Percentiles rank a stretch among this genome's conserved stretches.
These are phyloP conservation scores for Carallia brachiata DNA, from an alignment of 345 rosid genomes.

Conservation along the genomic window DNA sequence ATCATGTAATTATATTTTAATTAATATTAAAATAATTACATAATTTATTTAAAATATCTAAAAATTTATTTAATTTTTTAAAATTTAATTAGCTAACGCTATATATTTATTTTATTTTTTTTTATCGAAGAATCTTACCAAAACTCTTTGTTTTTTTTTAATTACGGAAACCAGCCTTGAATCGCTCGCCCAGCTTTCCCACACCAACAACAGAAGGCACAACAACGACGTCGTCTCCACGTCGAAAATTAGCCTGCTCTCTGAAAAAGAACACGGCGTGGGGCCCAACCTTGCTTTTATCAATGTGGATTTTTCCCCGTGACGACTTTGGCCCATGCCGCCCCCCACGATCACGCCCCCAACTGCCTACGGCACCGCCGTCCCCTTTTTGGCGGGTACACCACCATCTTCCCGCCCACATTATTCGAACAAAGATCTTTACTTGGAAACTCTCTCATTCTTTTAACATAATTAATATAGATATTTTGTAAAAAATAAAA, in stretches of 20 bases:
- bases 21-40: too few relatives aligned
- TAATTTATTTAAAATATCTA: too few relatives aligned
- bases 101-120: too few relatives aligned
- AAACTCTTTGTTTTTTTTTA: too few relatives aligned
- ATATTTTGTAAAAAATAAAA: too few relatives aligned
- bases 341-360: neutral
- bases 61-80: too few relatives aligned
- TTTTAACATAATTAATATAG: too few relatives aligned
- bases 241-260: slow-evolving; percentile 11
- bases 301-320: slow-evolving; percentile 29
- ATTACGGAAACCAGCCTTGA: neutral
- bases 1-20: too few relatives aligned
- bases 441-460: too few relatives aligned
- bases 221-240: slow-evolving; percentile 21
- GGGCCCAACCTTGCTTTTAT: slow-evolving; percentile 4
- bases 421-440: too few relatives aligned
- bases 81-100: too few relatives aligned
- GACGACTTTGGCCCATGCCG: slow-evolving; percentile 23
- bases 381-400: slow-evolving; percentile 48
- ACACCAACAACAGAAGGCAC: neutral
- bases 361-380: slow-evolving; percentile 18
- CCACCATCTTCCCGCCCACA: slow-evolving; percentile 34
- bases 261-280: neutral
- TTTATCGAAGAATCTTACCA: too few relatives aligned
- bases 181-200: neutral